phyloP scores from a whole-genome alignment of 257 asterid species.

The Capsicum chinense region DNA sequence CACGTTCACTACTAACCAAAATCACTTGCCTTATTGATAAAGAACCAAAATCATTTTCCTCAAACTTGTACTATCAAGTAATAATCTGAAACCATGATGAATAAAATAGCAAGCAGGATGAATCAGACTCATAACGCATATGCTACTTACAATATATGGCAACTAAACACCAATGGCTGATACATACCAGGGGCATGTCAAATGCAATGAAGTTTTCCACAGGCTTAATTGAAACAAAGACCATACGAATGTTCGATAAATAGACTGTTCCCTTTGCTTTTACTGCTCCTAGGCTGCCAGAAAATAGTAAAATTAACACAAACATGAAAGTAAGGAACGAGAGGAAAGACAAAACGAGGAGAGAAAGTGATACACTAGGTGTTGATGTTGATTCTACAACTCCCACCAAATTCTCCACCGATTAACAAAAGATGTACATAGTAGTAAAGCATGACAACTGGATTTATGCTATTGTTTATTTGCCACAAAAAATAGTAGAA shows the following conservation, averaged over 20 bases:
- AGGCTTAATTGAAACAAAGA: conserved; percentile 25
- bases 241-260: conserved; percentile 21
- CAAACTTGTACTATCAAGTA: not conserved
- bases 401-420: not conserved
- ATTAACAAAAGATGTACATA: not conserved
- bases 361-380: conserved; percentile 8
- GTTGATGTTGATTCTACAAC: not conserved
- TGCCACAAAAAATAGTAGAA: not conserved
- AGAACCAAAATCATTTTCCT: conserved; percentile 1
- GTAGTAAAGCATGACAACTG: conserved; percentile 4
- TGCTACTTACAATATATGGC: not conserved
- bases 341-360: not conserved
- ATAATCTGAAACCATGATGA: conserved; percentile 1
- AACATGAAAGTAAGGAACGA: not conserved
- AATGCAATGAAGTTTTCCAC: conserved; percentile 25
- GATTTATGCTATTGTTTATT: conserved; percentile 4
- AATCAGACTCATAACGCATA: not conserved
- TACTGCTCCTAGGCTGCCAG: conserved; percentile 22
- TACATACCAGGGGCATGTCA: conserved; percentile 28
- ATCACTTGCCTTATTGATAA: not conserved
- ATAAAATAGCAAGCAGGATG: not conserved
- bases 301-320: not conserved
- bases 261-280: conserved; percentile 21
- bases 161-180: not conserved
- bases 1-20: not conserved